A percentile compares a stretch with the other conserved stretches of the same genome.
phyloP scores from a whole-genome alignment of 2,329 filamentous ascomycete species.

The Aspergillus fumigatus region DNA sequence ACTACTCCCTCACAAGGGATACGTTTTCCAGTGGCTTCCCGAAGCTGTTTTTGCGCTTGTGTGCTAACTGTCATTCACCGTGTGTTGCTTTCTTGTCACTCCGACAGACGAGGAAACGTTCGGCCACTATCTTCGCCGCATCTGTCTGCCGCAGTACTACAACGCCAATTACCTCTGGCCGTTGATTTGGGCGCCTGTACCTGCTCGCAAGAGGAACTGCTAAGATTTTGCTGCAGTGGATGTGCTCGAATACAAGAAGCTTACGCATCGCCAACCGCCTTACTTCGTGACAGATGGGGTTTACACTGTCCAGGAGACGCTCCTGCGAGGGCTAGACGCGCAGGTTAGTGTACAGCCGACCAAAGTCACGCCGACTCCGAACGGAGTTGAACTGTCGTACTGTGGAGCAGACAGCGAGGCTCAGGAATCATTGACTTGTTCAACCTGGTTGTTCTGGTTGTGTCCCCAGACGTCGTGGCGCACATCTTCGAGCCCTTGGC shows the following conservation, averaged over 20 bases:
- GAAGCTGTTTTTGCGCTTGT: conserved; percentile 44
- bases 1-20: conserved; percentile 34
- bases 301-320: conserved; percentile 12
- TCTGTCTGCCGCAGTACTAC: conserved; percentile 47
- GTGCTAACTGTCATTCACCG: conserved; percentile 52
- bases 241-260: conserved; percentile 15
- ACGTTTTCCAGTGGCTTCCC: conserved; percentile 37
- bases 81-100: conserved; percentile 47
- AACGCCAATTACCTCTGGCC: conserved; percentile 50
- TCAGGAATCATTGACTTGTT: conserved; percentile 3
- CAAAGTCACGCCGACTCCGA: conserved; percentile 1
- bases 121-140: conserved; percentile 48
- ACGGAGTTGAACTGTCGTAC: conserved; percentile 7
- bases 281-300: conserved; percentile 19
- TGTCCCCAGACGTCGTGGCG: conserved; percentile 51
- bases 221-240: conserved; percentile 21
- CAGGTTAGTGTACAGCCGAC: conserved; percentile 10
- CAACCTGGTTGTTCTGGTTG: conserved; percentile 47
- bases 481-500: conserved; percentile 45
- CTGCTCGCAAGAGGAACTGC: conserved; percentile 19
- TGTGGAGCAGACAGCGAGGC: conserved; percentile 4
- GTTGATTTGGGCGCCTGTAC: conserved; percentile 36
- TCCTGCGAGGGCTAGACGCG: conserved; percentile 8
- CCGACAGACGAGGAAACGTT: conserved; percentile 44
- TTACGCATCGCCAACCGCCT: conserved; percentile 17